phyloP scores from a whole-genome alignment of 768 basidiomycete genomes.

The Lenzites betulinus region DNA sequence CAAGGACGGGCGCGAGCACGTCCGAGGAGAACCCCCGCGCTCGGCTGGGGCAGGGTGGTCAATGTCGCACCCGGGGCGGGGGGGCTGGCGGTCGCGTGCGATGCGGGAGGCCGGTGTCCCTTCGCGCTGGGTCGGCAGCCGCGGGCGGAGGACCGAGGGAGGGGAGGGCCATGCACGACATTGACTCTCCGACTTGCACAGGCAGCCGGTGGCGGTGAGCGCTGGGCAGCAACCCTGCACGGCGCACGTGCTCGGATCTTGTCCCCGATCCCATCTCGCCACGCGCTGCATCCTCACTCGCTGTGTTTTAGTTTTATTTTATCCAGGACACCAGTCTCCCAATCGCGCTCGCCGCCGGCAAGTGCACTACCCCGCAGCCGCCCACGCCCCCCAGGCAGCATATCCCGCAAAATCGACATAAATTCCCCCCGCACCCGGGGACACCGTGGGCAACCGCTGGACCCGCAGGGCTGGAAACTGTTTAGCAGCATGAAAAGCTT shows the following conservation, averaged over 20 bases:
- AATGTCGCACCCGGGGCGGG: too few relatives aligned
- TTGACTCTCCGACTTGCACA: neutral
- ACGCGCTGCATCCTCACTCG: neutral
- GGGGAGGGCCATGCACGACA: neutral
- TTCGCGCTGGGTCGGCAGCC: neutral
- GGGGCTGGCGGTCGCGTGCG: too few relatives aligned
- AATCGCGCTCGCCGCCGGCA: too few relatives aligned
- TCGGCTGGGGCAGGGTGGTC: too few relatives aligned
- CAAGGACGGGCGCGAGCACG: neutral
- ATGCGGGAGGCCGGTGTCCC: neutral
- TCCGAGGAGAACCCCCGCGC: neutral
- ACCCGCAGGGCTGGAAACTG: neutral
- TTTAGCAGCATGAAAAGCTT: constrained; percentile 8
- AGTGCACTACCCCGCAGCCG: too few relatives aligned
- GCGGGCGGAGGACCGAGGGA: neutral
- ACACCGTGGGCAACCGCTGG: neutral
- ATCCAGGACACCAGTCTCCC: too few relatives aligned
- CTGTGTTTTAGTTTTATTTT: neutral
- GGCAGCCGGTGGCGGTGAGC: constrained; percentile 17
- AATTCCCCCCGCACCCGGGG: neutral
- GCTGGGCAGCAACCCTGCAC: constrained; percentile 14
- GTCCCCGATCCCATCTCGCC: constrained; percentile 15
- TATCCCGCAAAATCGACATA: neutral
- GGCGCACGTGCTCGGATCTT: constrained; percentile 16
- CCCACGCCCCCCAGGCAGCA: neutral